Evolutionary conservation across 2,329 filamentous ascomycete genomes (phyloP), one percentile per base, ranked within the genome.

Genomic region (Colletotrichum melonis): DNA sequence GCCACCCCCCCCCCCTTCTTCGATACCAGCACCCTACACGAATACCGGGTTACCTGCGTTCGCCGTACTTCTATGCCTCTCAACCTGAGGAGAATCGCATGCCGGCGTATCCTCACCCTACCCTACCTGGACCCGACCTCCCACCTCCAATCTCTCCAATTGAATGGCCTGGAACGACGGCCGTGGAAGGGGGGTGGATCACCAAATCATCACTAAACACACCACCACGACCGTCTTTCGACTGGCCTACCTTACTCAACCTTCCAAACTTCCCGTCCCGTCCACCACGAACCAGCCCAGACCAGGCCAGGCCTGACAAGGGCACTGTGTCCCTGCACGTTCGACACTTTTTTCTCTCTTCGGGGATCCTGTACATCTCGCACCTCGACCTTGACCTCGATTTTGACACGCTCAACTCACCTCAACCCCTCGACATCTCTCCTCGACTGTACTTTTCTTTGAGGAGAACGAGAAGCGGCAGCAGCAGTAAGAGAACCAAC

Each of bases 211-310:
- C 67, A 57, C 66, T 73, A 73, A 70, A 54, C 70, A 73, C 70
- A 70, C 70, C 70, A 73, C 67, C 60, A 60, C 55, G 60, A 46
- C 59, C 66, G 42, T 63, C 66, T 59, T 64, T 64, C 42, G 52
- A 30, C 55, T 57, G 66, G 66, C 24, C 58, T 56, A 28, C 68
- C 70, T 62, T 67, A 66, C 70, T 73, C 70, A 66, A 70, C 70
- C 67, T 70, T 73, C 70, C 67, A 73, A 52, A 73, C 70, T 73
- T 73, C 70, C 70, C 70, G 70, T 70, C 70, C 70, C 70, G 67
- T 66, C 70, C 59, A 73, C 67, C 42, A 42, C 67, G 70, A 73
- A 70, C 70, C 70, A 70, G 67, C 60, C 67, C 67, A 70, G 69
- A 58, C 70, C 55, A 59, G 59, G 32, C 69, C 60, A 62, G 59